Evolutionary conservation across 2,329 filamentous ascomycete genomes (phyloP).

Genomic region (Blastomyces gilchristii): DNA sequence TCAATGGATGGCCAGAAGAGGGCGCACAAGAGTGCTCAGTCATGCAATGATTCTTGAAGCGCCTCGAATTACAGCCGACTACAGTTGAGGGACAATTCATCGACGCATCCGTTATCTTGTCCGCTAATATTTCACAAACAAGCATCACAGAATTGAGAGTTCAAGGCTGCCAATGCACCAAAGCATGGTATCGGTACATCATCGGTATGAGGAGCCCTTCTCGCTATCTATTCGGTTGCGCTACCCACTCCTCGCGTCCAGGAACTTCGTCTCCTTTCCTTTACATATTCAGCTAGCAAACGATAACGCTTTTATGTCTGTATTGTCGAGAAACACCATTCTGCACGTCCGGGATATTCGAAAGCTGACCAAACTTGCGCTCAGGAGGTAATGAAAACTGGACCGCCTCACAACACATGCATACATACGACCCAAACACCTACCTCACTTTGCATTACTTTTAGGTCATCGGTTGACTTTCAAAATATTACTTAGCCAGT

Average conservation of each 20-base stretch:
- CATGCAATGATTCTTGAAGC: background rate
- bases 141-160: background rate
- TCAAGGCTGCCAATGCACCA: background rate
- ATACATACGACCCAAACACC: background rate
- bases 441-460: background rate
- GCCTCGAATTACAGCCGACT: background rate
- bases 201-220: background rate
- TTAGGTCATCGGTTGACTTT: background rate
- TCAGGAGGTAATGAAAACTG: background rate
- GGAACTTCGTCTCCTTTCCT: background rate
- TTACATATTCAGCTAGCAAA: background rate
- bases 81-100: background rate
- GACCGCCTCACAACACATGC: background rate
- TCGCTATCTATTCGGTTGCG: background rate
- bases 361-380: background rate
- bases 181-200: background rate
- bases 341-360: background rate
- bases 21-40: background rate
- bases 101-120: background rate
- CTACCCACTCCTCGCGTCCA: background rate
- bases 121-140: background rate
- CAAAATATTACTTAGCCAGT: too few species aligned
- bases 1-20: background rate
- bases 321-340: background rate
- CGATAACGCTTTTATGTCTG: background rate